These are phyloP conservation scores for Amoebophrya sp. DNA, from an alignment of 169 alveolate species.

Conservation along the genomic window DNA sequence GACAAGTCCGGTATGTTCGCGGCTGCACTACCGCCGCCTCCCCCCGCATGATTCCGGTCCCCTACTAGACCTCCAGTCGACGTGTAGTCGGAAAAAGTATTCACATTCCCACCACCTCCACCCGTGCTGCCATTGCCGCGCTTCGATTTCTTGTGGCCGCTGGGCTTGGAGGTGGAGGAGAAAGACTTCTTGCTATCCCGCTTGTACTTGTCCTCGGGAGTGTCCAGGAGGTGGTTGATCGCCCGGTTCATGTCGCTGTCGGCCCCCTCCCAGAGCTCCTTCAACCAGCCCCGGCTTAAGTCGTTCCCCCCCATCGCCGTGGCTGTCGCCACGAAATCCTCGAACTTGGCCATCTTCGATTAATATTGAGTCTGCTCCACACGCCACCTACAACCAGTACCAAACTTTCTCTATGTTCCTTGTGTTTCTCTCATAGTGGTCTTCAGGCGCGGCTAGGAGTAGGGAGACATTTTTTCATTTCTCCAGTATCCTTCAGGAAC, in stretches of 20 bases:
- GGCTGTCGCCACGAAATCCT: background rate
- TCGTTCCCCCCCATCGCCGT: constrained; percentile 11
- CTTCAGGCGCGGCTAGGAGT: too few relatives aligned
- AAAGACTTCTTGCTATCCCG: background rate
- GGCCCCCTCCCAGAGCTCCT: constrained; percentile 16
- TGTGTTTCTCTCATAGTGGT: too few relatives aligned
- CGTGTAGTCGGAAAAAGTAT: too few relatives aligned
- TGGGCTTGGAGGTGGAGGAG: background rate
- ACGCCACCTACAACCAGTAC: too few relatives aligned
- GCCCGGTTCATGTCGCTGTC: constrained; percentile 16
- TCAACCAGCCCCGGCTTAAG: background rate
- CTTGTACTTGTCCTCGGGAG: constrained; percentile 11
- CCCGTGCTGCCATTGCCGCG: too few relatives aligned
- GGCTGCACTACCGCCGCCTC: background rate
- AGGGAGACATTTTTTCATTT: too few relatives aligned
- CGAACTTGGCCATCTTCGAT: background rate
- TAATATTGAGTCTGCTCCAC: too few relatives aligned
- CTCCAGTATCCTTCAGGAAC: too few relatives aligned
- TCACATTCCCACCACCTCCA: too few relatives aligned
- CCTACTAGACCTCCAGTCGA: too few relatives aligned
- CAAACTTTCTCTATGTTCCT: too few relatives aligned
- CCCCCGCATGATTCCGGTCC: too few relatives aligned
- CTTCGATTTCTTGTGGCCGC: background rate
- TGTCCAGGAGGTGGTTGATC: constrained; percentile 3
- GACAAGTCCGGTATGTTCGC: background rate